Base-by-base conservation (phyloP, 2,329 filamentous ascomycete species). In the Diplodia corticola region DNA sequence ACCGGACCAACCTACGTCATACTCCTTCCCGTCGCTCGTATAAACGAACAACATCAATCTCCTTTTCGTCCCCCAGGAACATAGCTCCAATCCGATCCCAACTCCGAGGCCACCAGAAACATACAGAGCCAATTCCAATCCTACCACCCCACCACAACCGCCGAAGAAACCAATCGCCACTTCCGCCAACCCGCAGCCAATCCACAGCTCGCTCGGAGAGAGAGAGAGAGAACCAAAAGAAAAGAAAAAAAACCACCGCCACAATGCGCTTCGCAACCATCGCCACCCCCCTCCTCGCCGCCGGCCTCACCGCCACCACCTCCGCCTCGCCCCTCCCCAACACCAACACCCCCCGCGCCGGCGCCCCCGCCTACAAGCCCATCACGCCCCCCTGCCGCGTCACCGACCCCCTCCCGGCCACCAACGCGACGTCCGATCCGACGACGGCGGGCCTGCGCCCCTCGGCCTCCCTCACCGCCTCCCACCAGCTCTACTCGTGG, bases 391-490 rank as follows among this genome's bases (percentile, higher is more conserved):
- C 54, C 55, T 66, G 64, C 55, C n/a, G 20, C 46, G 7, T 66
- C 24, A 35, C 22, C 24, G 37, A 57, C 60, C 59, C 65, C 0
- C 49, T 50, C 2, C 26, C 28, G 9, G 5, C 40, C 20, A 26
- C 63, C n/a, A 50, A 13, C 15, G 17, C 46, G 10, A n/a, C 15
- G 1, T 3, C 22, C 1, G 50, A 37, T 13, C 35, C 51, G 10
- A 55, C 28, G 12, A 15, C 59, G 10, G 2, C 9, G 1, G 44
- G 53, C 75, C n/a, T 76, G 75, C 33, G 76, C 74, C 40, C 76
- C 73, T 35, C 40, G 22, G 15, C 46, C 63, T 3, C 28, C 44
- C 33, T 50, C 51, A 20, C 60, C n/a, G 22, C 53, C 40, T 13
- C 40, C 5, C 51, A 48, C 48, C n/a, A 63, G 37, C 50, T 59